These are phyloP conservation scores for Cucurbita maxima DNA, from an alignment of 306 rosid species.

Conservation along the genomic window DNA sequence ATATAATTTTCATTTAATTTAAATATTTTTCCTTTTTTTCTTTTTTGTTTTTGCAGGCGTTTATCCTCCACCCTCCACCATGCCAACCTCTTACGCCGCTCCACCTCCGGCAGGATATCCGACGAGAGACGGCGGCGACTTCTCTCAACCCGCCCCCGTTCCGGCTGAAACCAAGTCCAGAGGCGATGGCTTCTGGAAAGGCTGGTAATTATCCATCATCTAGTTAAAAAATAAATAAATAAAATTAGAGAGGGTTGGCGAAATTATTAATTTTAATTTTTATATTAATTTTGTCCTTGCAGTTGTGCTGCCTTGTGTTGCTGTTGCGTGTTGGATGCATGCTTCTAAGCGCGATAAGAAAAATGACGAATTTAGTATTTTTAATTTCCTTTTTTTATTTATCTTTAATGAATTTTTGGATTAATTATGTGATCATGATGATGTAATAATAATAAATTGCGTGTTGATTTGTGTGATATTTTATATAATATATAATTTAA, in stretches of 20 bases:
- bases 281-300: neutral
- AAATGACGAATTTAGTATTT: neutral
- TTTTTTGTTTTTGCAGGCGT: neutral
- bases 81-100: slow-evolving; percentile 18
- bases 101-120: slow-evolving; percentile 70
- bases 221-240: no score
- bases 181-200: slow-evolving; percentile 87
- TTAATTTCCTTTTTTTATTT: neutral
- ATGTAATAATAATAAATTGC: neutral
- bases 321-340: slow-evolving; percentile 61
- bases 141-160: slow-evolving; percentile 8
- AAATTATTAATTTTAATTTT: no score
- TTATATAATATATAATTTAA: neutral
- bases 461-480: neutral
- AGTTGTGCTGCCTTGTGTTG: slow-evolving; percentile 72
- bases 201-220: slow-evolving; percentile 30
- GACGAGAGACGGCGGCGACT: slow-evolving; percentile 19
- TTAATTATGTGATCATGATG: neutral
- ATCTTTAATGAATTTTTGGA: neutral
- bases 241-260: no score
- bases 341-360: slow-evolving; percentile 26
- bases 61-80: slow-evolving; percentile 25
- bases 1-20: neutral
- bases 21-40: neutral
- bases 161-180: slow-evolving; percentile 35